Percentiles rank a stretch among this genome's conserved stretches.
Conservation (phyloP, 2,329 filamentous ascomycete species). For the Drechslerella coelobrocha region DNA sequence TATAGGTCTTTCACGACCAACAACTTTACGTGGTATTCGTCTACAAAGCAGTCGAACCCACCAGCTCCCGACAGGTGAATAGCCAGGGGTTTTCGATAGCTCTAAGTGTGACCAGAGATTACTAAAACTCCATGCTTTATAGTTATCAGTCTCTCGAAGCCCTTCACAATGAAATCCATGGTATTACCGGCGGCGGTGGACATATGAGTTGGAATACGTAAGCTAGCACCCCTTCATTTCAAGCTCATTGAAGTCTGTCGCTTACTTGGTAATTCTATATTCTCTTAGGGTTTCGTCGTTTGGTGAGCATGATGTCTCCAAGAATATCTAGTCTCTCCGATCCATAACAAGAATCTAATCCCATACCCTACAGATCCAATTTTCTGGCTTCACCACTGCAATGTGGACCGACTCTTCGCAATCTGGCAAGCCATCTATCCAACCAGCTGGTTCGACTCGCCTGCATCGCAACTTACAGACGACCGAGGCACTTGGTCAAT, state of each 20-base stretch:
- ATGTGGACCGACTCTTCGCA: conserved; percentile 68
- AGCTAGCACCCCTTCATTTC: conserved; percentile 61
- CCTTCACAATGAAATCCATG: conserved; percentile 70
- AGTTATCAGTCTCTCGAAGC: conserved; percentile 66
- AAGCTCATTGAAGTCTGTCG: conserved; percentile 57
- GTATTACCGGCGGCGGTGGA: conserved; percentile 54
- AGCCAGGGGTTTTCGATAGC: conserved; percentile 51
- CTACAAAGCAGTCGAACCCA: conserved; percentile 35
- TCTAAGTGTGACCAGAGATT: conserved; percentile 59
- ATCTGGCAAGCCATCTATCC: conserved; percentile 59
- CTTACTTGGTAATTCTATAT: conserved; percentile 20
- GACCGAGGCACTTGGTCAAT: conserved; percentile 45
- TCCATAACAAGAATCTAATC: conserved; percentile 18
- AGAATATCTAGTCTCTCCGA: not conserved
- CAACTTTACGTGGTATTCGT: conserved; percentile 38
- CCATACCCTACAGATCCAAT: conserved; percentile 56
- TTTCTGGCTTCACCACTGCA: conserved; percentile 62
- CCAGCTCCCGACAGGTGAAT: conserved; percentile 38
- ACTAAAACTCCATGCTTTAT: conserved; percentile 58
- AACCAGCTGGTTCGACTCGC: conserved; percentile 27
- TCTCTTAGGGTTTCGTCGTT: conserved; percentile 39
- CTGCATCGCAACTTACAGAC: conserved; percentile 25
- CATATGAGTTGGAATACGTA: conserved; percentile 60
- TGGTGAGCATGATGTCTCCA: conserved; percentile 5
- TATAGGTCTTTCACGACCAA: conserved; percentile 44